Conservation (phyloP, 2,329 filamentous ascomycete genomes). For the Gnomoniopsis sp. region DNA sequence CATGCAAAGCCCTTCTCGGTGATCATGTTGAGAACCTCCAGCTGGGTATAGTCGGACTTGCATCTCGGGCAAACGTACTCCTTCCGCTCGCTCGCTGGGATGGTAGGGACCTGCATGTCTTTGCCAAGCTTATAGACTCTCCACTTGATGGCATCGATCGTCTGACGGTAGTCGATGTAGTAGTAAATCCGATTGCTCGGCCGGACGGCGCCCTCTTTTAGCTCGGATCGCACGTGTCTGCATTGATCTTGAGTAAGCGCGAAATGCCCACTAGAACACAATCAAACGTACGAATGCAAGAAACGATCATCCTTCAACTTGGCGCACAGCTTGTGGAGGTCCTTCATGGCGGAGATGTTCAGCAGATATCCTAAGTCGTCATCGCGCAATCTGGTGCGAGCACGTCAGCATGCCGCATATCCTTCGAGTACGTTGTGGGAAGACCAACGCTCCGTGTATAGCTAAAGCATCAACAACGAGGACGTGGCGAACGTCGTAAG, state of each 20-base stretch:
- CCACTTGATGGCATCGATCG: slow-evolving; percentile 96
- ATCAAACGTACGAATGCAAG: slow-evolving; percentile 64
- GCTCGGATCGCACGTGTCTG: slow-evolving; percentile 71
- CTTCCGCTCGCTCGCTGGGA: slow-evolving; percentile 80
- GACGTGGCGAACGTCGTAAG: slow-evolving; percentile 76
- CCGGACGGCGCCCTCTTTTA: slow-evolving; percentile 76
- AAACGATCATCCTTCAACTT: slow-evolving; percentile 83
- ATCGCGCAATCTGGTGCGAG: slow-evolving; percentile 67
- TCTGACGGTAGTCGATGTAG: slow-evolving; percentile 91
- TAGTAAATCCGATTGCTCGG: slow-evolving; percentile 90
- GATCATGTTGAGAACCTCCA: slow-evolving; percentile 81
- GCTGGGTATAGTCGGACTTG: slow-evolving; percentile 79
- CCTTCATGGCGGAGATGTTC: slow-evolving; percentile 78
- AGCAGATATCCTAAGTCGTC: slow-evolving; percentile 85
- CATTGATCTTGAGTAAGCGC: slow-evolving; percentile 13
- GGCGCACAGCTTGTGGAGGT: slow-evolving; percentile 84
- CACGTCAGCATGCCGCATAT: slow-evolving; percentile 67
- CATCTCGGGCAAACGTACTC: slow-evolving; percentile 85
- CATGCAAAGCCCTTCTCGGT: slow-evolving; percentile 75
- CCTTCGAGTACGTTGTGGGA: neutral
- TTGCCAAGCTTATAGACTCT: slow-evolving; percentile 85
- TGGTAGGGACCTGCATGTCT: slow-evolving; percentile 78
- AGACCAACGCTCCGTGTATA: slow-evolving; percentile 70
- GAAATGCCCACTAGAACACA: neutral
- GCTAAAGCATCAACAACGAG: slow-evolving; percentile 83